phyloP scores from a whole-genome alignment of 1,284 basidiomycete genomes.

The Austroboletus niveus region DNA sequence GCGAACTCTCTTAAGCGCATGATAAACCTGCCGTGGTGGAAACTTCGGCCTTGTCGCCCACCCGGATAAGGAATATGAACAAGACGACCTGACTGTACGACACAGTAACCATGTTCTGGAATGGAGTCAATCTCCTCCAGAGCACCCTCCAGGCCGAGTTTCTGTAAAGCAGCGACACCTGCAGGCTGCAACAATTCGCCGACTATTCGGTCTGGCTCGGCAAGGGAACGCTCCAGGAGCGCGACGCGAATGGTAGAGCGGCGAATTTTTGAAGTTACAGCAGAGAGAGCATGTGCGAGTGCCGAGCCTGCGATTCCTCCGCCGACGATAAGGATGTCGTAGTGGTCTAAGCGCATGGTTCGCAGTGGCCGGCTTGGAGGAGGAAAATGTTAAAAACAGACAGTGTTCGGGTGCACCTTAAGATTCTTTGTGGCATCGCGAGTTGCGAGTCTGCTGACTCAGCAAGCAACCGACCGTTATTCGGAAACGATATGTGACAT shows the following conservation, averaged over 20 bases:
- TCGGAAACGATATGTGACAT: not conserved
- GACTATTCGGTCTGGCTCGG: slow-evolving; percentile 94
- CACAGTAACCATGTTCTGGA: slow-evolving; percentile 85
- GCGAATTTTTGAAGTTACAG: slow-evolving; percentile 40
- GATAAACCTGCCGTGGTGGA: slow-evolving; percentile 96
- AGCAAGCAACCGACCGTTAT: slow-evolving; percentile 9
- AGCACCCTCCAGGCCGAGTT: slow-evolving; percentile 74
- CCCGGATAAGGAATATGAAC: slow-evolving; percentile 90
- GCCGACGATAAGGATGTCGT: slow-evolving; percentile 85
- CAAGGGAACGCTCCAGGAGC: slow-evolving; percentile 84
- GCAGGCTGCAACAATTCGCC: slow-evolving; percentile 97
- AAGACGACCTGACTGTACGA: slow-evolving; percentile 63
- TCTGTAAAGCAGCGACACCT: slow-evolving; percentile 76
- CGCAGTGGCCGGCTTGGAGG: no score
- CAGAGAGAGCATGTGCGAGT: slow-evolving; percentile 70
- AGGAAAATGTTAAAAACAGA: not conserved
- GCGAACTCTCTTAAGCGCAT: slow-evolving; percentile 76
- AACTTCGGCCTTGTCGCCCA: slow-evolving; percentile 71
- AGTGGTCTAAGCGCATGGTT: slow-evolving; percentile 32
- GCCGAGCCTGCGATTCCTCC: slow-evolving; percentile 85
- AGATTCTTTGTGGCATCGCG: no score
- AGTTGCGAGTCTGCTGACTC: slow-evolving; percentile 15
- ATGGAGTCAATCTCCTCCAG: slow-evolving; percentile 89
- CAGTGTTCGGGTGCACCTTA: not conserved
- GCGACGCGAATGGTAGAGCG: slow-evolving; percentile 70